Evolutionary conservation across 2,329 filamentous ascomycete species (phyloP), one percentile per base, ranked within the genome.

Genomic region (Colletotrichum chrysophilum): DNA sequence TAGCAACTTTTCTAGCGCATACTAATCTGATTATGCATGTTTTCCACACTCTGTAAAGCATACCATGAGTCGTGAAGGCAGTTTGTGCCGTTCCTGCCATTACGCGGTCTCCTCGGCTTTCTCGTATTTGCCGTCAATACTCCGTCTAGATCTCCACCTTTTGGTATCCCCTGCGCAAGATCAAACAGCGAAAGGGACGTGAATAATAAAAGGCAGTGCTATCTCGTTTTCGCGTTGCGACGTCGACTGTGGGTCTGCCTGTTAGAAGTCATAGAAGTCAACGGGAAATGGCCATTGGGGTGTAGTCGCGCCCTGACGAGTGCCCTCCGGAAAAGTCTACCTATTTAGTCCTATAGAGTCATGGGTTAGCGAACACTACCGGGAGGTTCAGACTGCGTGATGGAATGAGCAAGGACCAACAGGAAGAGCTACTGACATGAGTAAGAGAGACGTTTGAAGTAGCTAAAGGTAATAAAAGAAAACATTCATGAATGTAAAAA

Each of bases 391-490:
- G 43, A 21, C 43, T 52, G n/a, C 43, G 13, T 21, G 43, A 21
- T 21, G 1, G n/a, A 21, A 52, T 2, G 43, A 13, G 43, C 43
- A 52, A 52, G n/a, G 43, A 9, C n/a, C n/a, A 52, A 52, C 43
- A 21, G 10, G n/a, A 3, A 1, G 43, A 52, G 2, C 1, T 52
- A 21, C 16, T 1, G 7, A n/a, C 0, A 43, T 0, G n/a, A 13
- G 8, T 21, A 12, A 21, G 10, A 52, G 43, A 52, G 10, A 4
- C n/a, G n/a, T 52, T 24, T n/a, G 2, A 6, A 52, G n/a, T 52
- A 1, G 43, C 43, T 18, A 52, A 18, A 21, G 43, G n/a, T 8
- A 21, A 4, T 2, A 21, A 7, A 52, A 52, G 43, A 4, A 52
- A 52, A 52, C 3, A 48, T 6, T 5, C 9, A 48, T 48, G 9